phyloP scores from a whole-genome alignment of 495 filamentous ascomycete genomes.

The Lentithecium fluviatile region DNA sequence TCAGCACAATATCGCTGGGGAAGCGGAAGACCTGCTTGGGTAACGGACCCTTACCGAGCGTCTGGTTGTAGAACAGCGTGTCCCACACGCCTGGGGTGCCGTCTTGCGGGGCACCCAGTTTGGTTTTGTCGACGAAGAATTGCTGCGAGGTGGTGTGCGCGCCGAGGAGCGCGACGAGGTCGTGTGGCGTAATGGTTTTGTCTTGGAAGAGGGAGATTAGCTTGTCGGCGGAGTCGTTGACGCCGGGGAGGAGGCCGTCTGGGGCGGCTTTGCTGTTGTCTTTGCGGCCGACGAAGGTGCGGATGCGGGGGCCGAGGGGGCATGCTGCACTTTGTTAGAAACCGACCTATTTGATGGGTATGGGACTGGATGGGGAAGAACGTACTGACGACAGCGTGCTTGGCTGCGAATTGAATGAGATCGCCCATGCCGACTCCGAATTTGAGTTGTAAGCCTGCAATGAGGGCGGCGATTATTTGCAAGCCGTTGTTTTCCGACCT shows the following conservation, averaged over 20 bases:
- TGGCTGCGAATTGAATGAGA: constrained; percentile 36
- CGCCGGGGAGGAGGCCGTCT: constrained; percentile 42
- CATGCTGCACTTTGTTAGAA: constrained; percentile 13
- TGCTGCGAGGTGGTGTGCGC: constrained; percentile 52
- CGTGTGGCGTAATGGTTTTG: constrained; percentile 50
- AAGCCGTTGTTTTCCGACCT: constrained; percentile 35
- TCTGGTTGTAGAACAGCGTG: constrained; percentile 49
- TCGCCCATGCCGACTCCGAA: constrained; percentile 36
- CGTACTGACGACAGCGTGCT: constrained; percentile 21
- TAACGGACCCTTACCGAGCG: constrained; percentile 36
- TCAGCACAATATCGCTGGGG: constrained; percentile 47
- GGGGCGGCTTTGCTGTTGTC: constrained; percentile 38
- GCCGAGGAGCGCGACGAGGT: constrained; percentile 52
- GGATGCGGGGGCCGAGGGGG: constrained; percentile 29
- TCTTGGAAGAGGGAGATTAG: constrained; percentile 48
- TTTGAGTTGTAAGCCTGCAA: constrained; percentile 3
- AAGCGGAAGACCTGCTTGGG: constrained; percentile 47
- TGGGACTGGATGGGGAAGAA: background rate
- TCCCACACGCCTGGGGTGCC: constrained; percentile 49
- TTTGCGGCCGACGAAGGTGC: constrained; percentile 44
- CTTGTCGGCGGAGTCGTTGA: constrained; percentile 36
- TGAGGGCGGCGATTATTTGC: constrained; percentile 11
- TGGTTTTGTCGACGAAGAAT: constrained; percentile 44
- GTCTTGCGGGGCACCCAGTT: constrained; percentile 43
- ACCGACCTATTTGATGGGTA: background rate